These are phyloP conservation scores for Fibroporia radiculosa DNA, from an alignment of 768 basidiomycete genomes.

Conservation along the genomic window DNA sequence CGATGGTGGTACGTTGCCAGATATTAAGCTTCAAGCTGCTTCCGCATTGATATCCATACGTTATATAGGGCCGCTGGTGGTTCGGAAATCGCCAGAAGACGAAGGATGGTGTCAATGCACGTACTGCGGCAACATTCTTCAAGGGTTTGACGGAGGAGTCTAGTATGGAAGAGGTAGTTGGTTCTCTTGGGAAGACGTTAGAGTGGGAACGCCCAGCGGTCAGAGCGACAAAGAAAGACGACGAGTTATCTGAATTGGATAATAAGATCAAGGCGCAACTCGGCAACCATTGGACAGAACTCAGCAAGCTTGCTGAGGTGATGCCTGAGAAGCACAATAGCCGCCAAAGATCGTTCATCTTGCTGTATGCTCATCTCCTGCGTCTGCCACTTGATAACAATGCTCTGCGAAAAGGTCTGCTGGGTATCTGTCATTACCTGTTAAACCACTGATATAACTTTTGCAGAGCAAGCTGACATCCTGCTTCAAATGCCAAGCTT, in stretches of 20 bases:
- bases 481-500: slow-evolving; percentile 67
- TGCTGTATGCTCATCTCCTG: slow-evolving; percentile 83
- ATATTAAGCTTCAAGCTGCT: too few species aligned
- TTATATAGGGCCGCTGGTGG: slow-evolving; percentile 83
- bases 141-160: slow-evolving; percentile 77
- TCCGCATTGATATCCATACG: not conserved
- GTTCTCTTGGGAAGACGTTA: slow-evolving; percentile 59
- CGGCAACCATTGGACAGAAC: slow-evolving; percentile 48
- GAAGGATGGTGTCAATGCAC: slow-evolving; percentile 82
- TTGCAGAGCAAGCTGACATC: slow-evolving; percentile 59
- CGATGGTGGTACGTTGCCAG: slow-evolving; percentile 64
- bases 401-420: slow-evolving; percentile 58
- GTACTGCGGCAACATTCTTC: slow-evolving; percentile 84
- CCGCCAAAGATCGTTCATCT: slow-evolving; percentile 51
- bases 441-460: slow-evolving; percentile 1
- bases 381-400: slow-evolving; percentile 48
- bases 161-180: slow-evolving; percentile 62
- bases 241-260: slow-evolving; percentile 41
- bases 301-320: slow-evolving; percentile 33
- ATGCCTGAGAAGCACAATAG: slow-evolving; percentile 26
- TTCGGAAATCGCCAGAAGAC: slow-evolving; percentile 86
- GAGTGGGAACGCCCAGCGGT: slow-evolving; percentile 42
- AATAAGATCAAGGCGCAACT: slow-evolving; percentile 38
- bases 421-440: not conserved
- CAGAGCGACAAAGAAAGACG: slow-evolving; percentile 19